Conservation (phyloP, 371 early-diverging fungal genomes). For the Choanephora cucurbitarum region DNA sequence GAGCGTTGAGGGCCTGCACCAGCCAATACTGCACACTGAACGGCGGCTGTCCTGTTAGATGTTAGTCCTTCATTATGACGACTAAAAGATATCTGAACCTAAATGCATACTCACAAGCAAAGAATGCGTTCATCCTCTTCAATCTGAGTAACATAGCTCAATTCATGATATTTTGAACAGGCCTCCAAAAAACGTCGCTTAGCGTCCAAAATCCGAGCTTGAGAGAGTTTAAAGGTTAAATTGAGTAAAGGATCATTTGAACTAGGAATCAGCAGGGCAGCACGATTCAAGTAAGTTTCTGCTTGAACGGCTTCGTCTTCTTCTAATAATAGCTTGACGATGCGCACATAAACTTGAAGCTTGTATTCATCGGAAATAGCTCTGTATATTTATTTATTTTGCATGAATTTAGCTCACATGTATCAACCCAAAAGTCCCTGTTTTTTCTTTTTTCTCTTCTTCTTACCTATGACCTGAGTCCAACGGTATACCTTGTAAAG, state of each 20-base stretch:
- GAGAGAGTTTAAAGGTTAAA: conserved; percentile 71
- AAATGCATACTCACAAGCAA: conserved; percentile 53
- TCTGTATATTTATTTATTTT: conserved; percentile 26
- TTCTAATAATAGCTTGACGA: conserved; percentile 81
- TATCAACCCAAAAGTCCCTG: too few relatives aligned
- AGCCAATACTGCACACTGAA: conserved; percentile 86
- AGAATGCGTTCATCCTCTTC: conserved; percentile 66
- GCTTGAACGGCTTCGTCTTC: conserved; percentile 83
- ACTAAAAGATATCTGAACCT: background rate
- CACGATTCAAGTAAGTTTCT: conserved; percentile 82
- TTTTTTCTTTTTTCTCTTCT: too few relatives aligned
- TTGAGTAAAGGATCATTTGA: conserved; percentile 52
- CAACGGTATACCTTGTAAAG: conserved; percentile 80
- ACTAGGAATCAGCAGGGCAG: conserved; percentile 67
- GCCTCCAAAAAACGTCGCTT: conserved; percentile 88
- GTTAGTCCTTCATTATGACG: background rate
- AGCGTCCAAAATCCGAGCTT: conserved; percentile 86
- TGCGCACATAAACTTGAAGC: conserved; percentile 80
- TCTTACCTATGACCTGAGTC: conserved; percentile 85
- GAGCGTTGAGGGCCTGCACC: conserved; percentile 91
- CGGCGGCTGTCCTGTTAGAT: conserved; percentile 59
- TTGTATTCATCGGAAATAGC: conserved; percentile 78
- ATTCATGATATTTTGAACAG: conserved; percentile 80
- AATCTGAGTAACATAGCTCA: conserved; percentile 72
- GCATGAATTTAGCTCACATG: too few relatives aligned